Evolutionary conservation across 2,329 filamentous ascomycete species (phyloP).

Genomic region (Fusarium sterilihyphosum): DNA sequence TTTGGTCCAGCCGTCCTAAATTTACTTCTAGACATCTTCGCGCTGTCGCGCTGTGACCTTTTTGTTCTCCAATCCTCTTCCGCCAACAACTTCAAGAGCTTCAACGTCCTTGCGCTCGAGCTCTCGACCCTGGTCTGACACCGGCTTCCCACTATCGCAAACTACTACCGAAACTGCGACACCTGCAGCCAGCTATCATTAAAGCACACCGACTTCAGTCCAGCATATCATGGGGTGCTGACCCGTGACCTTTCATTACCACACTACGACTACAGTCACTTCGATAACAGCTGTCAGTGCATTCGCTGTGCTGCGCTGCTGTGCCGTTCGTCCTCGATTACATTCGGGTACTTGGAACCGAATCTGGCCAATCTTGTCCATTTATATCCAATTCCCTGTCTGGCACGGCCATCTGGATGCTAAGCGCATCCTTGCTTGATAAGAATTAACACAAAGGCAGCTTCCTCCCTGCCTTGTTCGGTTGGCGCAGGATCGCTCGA

Average conservation of each 20-base stretch:
- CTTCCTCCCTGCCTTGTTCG: conserved; percentile 24
- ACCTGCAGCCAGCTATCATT: conserved; percentile 34
- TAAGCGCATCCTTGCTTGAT: conserved; percentile 14
- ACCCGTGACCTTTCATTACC: conserved; percentile 37
- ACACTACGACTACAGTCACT: conserved; percentile 22
- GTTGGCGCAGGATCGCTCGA: conserved; percentile 26
- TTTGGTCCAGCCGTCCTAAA: conserved; percentile 12
- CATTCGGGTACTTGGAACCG: conserved; percentile 7
- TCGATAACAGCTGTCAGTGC: conserved; percentile 25
- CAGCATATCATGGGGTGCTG: conserved; percentile 40
- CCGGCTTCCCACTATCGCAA: conserved; percentile 39
- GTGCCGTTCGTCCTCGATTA: not conserved
- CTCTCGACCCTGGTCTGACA: conserved; percentile 31
- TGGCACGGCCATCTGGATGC: conserved; percentile 10
- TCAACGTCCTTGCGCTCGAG: conserved; percentile 15
- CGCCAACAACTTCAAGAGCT: not conserved
- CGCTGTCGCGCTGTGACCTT: conserved; percentile 7
- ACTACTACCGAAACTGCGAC: conserved; percentile 35
- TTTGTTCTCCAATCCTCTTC: conserved; percentile 11
- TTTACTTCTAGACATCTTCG: conserved; percentile 29
- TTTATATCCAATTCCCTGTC: conserved; percentile 28
- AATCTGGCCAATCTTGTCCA: conserved; percentile 8
- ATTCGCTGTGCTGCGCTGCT: conserved; percentile 6
- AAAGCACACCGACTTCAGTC: conserved; percentile 37
- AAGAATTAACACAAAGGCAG: conserved; percentile 33